Percentiles rank a stretch among this genome's conserved stretches.
These are phyloP conservation scores for Wickerhamiella infanticola DNA, from an alignment of 1,139 yeast genomes.

Conservation along the genomic window DNA sequence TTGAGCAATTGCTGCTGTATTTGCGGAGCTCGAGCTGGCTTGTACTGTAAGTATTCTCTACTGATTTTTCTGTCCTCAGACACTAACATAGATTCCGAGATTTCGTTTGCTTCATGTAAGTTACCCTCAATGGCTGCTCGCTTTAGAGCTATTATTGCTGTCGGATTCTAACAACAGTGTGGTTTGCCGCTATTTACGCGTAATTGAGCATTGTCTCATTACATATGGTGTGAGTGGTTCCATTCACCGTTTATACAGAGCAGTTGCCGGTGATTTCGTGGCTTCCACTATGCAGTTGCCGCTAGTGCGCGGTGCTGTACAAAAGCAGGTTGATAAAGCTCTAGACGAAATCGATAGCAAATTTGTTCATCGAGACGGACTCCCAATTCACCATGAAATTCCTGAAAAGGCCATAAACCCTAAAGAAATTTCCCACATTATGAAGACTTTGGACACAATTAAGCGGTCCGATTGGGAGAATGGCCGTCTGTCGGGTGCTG, in stretches of 20 bases:
- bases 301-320: constrained; percentile 7
- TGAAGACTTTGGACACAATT: constrained; percentile 37
- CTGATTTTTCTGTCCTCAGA: neutral
- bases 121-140: neutral
- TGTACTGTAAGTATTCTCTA: neutral
- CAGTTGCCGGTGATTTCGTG: neutral
- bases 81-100: constrained; percentile 14
- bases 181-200: constrained; percentile 7
- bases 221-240: constrained; percentile 8
- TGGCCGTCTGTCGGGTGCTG: constrained; percentile 89
- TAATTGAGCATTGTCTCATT: constrained; percentile 10
- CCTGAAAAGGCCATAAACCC: constrained; percentile 42
- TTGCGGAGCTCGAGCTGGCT: neutral
- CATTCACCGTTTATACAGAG: constrained; percentile 6
- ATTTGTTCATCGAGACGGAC: constrained; percentile 12
- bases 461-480: constrained; percentile 65
- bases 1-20: no score
- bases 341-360: constrained; percentile 10
- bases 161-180: neutral
- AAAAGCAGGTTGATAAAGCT: constrained; percentile 8
- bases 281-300: constrained; percentile 8
- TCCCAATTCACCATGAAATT: constrained; percentile 8
- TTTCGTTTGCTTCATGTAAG: constrained; percentile 14
- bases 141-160: no score
- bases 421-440: constrained; percentile 37